Base-by-base conservation (phyloP, 306 rosid species). In the Luffa acutangula region DNA sequence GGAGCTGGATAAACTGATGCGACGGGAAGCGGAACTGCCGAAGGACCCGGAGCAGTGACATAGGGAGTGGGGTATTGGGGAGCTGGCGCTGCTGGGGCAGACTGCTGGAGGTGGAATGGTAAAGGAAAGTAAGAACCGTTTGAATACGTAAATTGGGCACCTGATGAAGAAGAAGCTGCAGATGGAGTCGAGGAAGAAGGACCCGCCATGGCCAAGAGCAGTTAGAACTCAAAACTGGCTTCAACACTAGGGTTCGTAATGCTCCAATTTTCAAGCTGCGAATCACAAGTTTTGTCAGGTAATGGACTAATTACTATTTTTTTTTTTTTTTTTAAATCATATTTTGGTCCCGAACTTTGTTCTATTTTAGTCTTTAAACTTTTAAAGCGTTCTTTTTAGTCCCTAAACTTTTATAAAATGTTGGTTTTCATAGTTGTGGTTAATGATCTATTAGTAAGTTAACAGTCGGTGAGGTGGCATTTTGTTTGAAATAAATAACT, bases 51-150 rank as follows among this genome's bases (percentile, higher is more conserved):
- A 4, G 84, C 49, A 43, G 89, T 85, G 25, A 53, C 92, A 72
- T 88, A 89, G 8, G 92, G 85, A 15, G 91, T 36, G 2, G 90
- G 85, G 83, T 86, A 90, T 76, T 87, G 93, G 31, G 91, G 46
- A 39, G 84, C 51, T 37, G 89, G 54, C 13, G 86, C 48, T 7
- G 59, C 31, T 41, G 82, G 67, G 69, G 82, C 82, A 57, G 97
- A 81, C 73, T 89, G 96, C 85, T 90, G 97, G 81, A 93, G 92
- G 80, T 93, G 98, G 75, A 93, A 91, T 31, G 97, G 98, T 14
- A 87, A 46, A 58, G 98, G 97, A 72, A 91, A 90, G 85, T 89
- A 93, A 3, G 93, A 83, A 33, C 82, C 81, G 78, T 83, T 90
- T 43, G 96, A 62, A 83, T 89, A 87, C 5, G 90, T 75, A 85